Percentiles rank a stretch among this genome's conserved stretches.
phyloP scores from a whole-genome alignment of 148 eudicot species.

The Diospyros lotus region DNA sequence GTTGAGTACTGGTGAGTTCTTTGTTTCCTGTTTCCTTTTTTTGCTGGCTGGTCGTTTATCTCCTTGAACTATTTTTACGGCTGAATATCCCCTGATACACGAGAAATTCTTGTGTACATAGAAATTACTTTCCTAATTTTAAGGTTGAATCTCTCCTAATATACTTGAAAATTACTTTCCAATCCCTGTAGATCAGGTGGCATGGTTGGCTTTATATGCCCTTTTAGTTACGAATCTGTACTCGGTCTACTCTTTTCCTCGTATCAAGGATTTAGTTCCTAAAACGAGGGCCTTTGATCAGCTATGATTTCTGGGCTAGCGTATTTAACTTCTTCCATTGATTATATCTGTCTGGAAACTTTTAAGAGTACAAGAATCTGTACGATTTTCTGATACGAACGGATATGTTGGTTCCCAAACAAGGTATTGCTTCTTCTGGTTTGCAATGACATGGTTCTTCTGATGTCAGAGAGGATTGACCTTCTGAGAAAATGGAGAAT shows the following conservation, averaged over 20 bases:
- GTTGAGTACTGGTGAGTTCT: background rate
- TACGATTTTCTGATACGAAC: background rate
- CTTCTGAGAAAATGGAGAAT: slow-evolving; percentile 39
- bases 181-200: background rate
- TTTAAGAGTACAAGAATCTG: background rate
- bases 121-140: background rate
- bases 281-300: slow-evolving; percentile 5
- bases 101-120: background rate
- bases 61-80: slow-evolving; percentile 1
- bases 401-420: background rate
- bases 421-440: slow-evolving; percentile 13
- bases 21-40: background rate
- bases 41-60: background rate
- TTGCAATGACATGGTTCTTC: background rate
- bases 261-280: slow-evolving; percentile 27
- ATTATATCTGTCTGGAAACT: background rate
- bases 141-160: background rate
- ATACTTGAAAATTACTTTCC: slow-evolving; percentile 2
- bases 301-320: slow-evolving; percentile 4
- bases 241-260: slow-evolving; percentile 5
- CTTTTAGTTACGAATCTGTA: slow-evolving; percentile 12
- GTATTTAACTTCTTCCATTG: background rate
- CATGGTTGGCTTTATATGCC: background rate
- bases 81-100: background rate
- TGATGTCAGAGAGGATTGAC: background rate